phyloP scores from a whole-genome alignment of 1,284 basidiomycete genomes.

The Kwoniella shivajii region DNA sequence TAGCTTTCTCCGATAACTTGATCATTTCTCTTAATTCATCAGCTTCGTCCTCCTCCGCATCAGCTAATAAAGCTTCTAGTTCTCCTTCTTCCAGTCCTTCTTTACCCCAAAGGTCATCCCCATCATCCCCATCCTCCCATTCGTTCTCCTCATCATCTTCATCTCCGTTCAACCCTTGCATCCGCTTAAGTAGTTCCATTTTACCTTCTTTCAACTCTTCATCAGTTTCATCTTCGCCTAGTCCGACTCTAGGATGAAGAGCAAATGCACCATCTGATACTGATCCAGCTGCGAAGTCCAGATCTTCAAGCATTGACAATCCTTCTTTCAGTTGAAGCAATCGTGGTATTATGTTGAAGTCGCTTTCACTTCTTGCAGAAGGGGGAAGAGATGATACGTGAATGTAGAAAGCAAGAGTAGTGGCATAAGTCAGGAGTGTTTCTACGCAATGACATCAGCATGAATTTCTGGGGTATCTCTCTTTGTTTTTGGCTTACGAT shows the following conservation, averaged over 20 bases:
- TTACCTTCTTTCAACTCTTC: conserved; percentile 33
- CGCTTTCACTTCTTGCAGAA: conserved; percentile 59
- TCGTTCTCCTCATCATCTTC: conserved; percentile 29
- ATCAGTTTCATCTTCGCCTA: conserved; percentile 39
- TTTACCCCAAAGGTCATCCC: conserved; percentile 39
- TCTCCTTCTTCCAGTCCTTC: conserved; percentile 49
- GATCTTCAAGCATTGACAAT: conserved; percentile 76
- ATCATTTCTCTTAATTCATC: conserved; percentile 17
- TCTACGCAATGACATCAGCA: conserved; percentile 58
- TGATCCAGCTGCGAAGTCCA: conserved; percentile 64
- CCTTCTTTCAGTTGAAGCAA: conserved; percentile 84
- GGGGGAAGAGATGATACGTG: conserved; percentile 75
- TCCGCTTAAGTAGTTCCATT: conserved; percentile 45
- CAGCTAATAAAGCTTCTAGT: conserved; percentile 41
- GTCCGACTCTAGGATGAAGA: conserved; percentile 13
- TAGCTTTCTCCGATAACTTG: conserved; percentile 36
- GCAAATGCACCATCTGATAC: conserved; percentile 58
- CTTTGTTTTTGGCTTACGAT: no score
- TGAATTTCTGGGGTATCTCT: no score
- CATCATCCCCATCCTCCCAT: conserved; percentile 38
- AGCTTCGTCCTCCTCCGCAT: conserved; percentile 28
- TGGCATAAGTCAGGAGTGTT: conserved; percentile 83
- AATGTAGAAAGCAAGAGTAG: conserved; percentile 89
- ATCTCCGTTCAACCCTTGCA: conserved; percentile 9
- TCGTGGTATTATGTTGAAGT: conserved; percentile 77